Percentiles rank a stretch among this genome's conserved stretches.
Evolutionary conservation across 139 green algal genomes (phyloP).

Genomic region (Astrephomene gubernaculifera): DNA sequence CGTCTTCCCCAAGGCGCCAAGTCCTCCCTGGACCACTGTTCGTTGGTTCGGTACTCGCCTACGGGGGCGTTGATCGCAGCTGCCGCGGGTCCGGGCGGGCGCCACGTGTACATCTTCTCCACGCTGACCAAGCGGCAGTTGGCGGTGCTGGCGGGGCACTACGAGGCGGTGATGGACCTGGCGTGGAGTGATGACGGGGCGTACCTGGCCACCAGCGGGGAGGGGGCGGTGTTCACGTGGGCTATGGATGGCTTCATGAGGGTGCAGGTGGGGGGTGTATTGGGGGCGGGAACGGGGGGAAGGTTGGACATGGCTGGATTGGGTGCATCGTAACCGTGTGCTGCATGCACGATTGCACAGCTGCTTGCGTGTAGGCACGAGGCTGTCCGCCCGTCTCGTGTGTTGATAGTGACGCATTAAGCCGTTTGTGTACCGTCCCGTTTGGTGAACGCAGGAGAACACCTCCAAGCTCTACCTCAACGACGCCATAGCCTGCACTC

Average conservation of each 20-base stretch:
- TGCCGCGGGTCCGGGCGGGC: conserved; percentile 29
- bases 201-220: conserved; percentile 47
- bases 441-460: conserved; percentile 52
- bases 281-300: background rate
- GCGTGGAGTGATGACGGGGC: conserved; percentile 60
- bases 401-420: too few relatives aligned
- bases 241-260: conserved; percentile 53
- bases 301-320: background rate
- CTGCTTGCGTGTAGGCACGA: too few relatives aligned
- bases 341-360: too few relatives aligned
- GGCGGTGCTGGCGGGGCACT: conserved; percentile 55
- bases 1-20: background rate
- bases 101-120: conserved; percentile 57
- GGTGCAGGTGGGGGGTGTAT: background rate
- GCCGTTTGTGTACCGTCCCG: too few relatives aligned
- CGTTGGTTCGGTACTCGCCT: conserved; percentile 53
- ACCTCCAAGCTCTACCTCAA: conserved; percentile 54
- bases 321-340: too few relatives aligned
- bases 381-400: too few relatives aligned
- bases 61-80: conserved; percentile 57
- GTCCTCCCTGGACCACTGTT: conserved; percentile 31
- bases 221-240: conserved; percentile 65
- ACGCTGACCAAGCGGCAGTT: conserved; percentile 54
- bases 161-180: conserved; percentile 55
- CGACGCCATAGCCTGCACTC: conserved; percentile 40